Percentiles rank a stretch among this genome's conserved stretches.
Evolutionary conservation across 208 protist genomes (phyloP).

Genomic region (Leishmania aethiopica): DNA sequence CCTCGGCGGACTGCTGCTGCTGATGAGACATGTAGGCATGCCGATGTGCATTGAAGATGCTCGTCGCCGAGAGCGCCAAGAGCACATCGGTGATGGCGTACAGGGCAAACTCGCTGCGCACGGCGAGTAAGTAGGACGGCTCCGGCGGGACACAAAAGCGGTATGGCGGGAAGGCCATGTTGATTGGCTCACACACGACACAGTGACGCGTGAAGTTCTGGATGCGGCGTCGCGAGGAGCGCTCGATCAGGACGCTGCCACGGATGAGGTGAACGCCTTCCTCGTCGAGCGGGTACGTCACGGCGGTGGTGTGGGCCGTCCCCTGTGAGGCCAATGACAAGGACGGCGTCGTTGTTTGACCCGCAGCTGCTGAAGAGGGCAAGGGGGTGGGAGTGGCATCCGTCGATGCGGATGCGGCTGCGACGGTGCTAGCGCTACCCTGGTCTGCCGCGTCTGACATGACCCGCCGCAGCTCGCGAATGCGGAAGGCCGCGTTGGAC

Average conservation of each 20-base stretch:
- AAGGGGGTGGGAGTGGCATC: not conserved
- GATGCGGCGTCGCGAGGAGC: slow-evolving; percentile 53
- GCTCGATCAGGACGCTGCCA: slow-evolving; percentile 69
- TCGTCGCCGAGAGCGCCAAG: slow-evolving; percentile 58
- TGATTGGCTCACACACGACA: slow-evolving; percentile 36
- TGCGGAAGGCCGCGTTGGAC: slow-evolving; percentile 22
- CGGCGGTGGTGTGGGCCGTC: slow-evolving; percentile 13
- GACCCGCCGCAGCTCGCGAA: slow-evolving; percentile 28
- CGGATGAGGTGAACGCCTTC: slow-evolving; percentile 40
- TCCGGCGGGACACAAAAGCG: slow-evolving; percentile 78
- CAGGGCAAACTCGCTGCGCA: slow-evolving; percentile 56
- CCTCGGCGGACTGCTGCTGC: slow-evolving; percentile 5
- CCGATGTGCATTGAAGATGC: slow-evolving; percentile 21
- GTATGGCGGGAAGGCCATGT: slow-evolving; percentile 64
- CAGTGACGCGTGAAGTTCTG: slow-evolving; percentile 70
- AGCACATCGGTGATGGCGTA: slow-evolving; percentile 75
- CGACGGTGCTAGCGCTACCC: not conserved
- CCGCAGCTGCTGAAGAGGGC: not conserved
- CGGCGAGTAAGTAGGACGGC: slow-evolving; percentile 68
- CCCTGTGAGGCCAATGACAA: not conserved
- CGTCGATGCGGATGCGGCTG: slow-evolving; percentile 3
- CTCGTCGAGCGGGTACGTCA: slow-evolving; percentile 23
- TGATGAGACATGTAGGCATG: slow-evolving; percentile 3
- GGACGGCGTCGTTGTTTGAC: not conserved
- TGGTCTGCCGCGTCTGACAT: slow-evolving; percentile 18